Conservation (phyloP, 768 basidiomycete species). For the Auricularia cornea region DNA sequence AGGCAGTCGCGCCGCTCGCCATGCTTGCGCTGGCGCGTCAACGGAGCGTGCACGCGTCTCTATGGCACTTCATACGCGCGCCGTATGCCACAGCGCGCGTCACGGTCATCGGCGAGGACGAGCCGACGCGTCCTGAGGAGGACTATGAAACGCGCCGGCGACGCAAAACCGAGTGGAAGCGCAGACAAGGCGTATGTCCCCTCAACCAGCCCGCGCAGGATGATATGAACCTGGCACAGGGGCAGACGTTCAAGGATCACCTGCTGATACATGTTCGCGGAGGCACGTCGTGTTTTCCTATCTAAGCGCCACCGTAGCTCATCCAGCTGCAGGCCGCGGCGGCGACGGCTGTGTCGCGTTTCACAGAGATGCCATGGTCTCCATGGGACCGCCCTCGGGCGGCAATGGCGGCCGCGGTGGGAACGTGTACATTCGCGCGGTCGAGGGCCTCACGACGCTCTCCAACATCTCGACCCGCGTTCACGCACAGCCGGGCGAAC, state of each 20-base stretch:
- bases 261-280: background rate
- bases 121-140: slow-evolving; percentile 7
- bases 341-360: slow-evolving; percentile 92
- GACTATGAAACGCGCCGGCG: slow-evolving; percentile 36
- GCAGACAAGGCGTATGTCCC: slow-evolving; percentile 30
- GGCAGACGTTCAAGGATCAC: background rate
- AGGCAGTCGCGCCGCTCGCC: background rate
- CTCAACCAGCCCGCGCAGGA: too few relatives aligned
- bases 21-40: background rate
- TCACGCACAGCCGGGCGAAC: slow-evolving; percentile 53
- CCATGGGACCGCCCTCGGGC: slow-evolving; percentile 84
- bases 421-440: slow-evolving; percentile 76
- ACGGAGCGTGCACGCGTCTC: background rate
- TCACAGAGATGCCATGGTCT: slow-evolving; percentile 79
- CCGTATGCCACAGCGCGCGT: background rate
- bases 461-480: slow-evolving; percentile 61
- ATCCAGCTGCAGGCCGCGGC: slow-evolving; percentile 55
- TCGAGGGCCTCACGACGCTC: slow-evolving; percentile 69
- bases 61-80: background rate
- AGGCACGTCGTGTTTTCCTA: slow-evolving; percentile 1
- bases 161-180: slow-evolving; percentile 66
- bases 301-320: slow-evolving; percentile 12
- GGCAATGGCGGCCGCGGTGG: slow-evolving; percentile 89
- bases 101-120: background rate
- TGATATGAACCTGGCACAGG: background rate